Evolutionary conservation across 768 basidiomycete genomes (phyloP).

Genomic region (Mycena leptocephala): DNA sequence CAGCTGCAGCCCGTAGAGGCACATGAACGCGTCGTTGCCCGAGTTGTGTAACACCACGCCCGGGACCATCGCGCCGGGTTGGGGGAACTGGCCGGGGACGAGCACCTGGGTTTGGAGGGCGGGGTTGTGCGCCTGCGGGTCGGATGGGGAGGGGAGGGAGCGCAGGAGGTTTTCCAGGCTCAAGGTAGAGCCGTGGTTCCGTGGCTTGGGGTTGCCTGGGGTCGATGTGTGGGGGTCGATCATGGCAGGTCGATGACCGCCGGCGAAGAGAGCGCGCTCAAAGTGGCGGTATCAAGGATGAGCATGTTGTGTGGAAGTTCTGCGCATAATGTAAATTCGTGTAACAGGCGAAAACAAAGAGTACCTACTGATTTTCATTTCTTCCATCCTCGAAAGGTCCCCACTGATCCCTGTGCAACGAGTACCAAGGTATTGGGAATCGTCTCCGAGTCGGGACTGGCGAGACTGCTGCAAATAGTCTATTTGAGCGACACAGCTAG

Average conservation of each 20-base stretch:
- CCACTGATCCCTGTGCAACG: constrained; percentile 73
- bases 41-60: constrained; percentile 75
- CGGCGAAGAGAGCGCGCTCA: constrained; percentile 75
- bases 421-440: constrained; percentile 80
- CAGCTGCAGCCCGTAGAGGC: constrained; percentile 78
- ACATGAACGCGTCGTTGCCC: constrained; percentile 87
- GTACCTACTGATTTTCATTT: constrained; percentile 85
- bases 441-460: constrained; percentile 85
- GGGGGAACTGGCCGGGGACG: constrained; percentile 30
- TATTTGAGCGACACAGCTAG: constrained; percentile 17
- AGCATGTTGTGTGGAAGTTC: constrained; percentile 85
- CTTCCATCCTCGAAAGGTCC: constrained; percentile 76
- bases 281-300: constrained; percentile 75
- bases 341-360: not conserved
- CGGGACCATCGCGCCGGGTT: constrained; percentile 42
- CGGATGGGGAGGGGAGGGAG: constrained; percentile 63
- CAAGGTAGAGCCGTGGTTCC: constrained; percentile 69
- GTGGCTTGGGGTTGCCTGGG: constrained; percentile 58
- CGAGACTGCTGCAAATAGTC: constrained; percentile 69
- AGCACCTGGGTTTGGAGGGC: constrained; percentile 23
- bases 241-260: constrained; percentile 75
- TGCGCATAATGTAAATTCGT: constrained; percentile 42
- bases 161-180: constrained; percentile 76
- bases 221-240: constrained; percentile 65
- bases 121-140: constrained; percentile 31